phyloP scores from a whole-genome alignment of 441 rosid genomes.

The Gossypium trilobum region DNA sequence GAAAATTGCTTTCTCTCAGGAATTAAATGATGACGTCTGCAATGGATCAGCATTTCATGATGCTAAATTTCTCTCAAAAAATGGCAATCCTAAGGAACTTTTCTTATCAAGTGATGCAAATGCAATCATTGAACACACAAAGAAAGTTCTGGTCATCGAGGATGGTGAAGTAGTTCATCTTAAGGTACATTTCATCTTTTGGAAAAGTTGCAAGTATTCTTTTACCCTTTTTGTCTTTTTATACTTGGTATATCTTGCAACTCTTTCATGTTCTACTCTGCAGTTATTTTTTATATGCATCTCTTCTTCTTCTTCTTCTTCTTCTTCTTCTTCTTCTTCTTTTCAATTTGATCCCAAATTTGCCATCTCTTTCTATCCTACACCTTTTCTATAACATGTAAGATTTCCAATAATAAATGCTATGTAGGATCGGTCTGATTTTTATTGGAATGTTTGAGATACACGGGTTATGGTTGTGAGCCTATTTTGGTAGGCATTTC shows the following conservation, averaged over 20 bases:
- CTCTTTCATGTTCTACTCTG: not conserved
- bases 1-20: conserved; percentile 32
- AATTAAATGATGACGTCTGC: conserved; percentile 35
- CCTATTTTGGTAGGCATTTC: not conserved
- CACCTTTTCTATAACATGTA: not conserved
- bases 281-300: not conserved
- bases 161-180: conserved; percentile 92
- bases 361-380: not conserved
- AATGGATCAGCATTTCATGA: conserved; percentile 49
- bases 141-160: conserved; percentile 78
- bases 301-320: not conserved
- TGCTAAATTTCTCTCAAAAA: conserved; percentile 46
- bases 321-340: too few relatives aligned
- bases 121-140: conserved; percentile 88
- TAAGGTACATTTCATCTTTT: conserved; percentile 43
- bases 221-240: not conserved
- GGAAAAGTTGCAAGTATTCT: not conserved
- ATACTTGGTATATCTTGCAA: not conserved
- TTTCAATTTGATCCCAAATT: not conserved
- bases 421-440: not conserved
- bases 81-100: conserved; percentile 64
- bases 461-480: not conserved
- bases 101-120: conserved; percentile 85
- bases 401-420: not conserved
- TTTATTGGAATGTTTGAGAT: not conserved